A percentile compares a stretch with the other conserved stretches of the same genome.
These are phyloP conservation scores for Blastocystis sp. DNA, from an alignment of 352 stramenopile genomes.

Conservation along the genomic window DNA sequence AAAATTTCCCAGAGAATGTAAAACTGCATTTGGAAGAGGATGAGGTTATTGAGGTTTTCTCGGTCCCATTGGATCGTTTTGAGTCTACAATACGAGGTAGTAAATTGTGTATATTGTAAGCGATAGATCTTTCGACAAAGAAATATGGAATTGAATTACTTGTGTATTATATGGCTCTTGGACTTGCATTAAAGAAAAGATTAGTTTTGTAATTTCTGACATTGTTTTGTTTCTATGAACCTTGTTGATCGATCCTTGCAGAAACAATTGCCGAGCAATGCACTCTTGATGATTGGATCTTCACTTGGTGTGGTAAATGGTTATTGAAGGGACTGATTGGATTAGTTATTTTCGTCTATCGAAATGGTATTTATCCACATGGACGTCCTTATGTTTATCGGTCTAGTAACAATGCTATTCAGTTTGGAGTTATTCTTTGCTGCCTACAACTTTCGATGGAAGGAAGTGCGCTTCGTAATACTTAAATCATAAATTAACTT, in stretches of 20 bases:
- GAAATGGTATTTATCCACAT: slow-evolving; percentile 27
- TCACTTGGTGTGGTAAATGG: not conserved
- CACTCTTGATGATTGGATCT: slow-evolving; percentile 1
- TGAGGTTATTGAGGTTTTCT: not conserved
- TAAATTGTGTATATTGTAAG: not conserved
- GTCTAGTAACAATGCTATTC: not conserved
- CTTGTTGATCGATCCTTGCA: slow-evolving; percentile 4
- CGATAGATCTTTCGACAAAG: not conserved
- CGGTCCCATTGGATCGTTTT: not conserved
- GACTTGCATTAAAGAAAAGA: not conserved
- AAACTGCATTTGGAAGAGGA: not conserved
- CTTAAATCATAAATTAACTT: not conserved
- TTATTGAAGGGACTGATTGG: not conserved
- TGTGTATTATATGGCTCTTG: slow-evolving; percentile 11
- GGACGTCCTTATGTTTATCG: not conserved
- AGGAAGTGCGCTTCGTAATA: not conserved
- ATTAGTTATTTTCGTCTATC: slow-evolving; percentile 23
- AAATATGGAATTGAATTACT: slow-evolving; percentile 17
- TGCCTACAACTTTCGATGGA: slow-evolving; percentile 13
- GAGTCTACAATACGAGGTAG: not conserved
- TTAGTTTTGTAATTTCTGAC: not conserved
- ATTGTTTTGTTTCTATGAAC: slow-evolving; percentile 17
- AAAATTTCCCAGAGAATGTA: not conserved
- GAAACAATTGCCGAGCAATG: slow-evolving; percentile 28
- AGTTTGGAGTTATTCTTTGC: slow-evolving; percentile 46